Conservation (phyloP, 2,329 filamentous ascomycete species). For the Fusarium bulbicola region DNA sequence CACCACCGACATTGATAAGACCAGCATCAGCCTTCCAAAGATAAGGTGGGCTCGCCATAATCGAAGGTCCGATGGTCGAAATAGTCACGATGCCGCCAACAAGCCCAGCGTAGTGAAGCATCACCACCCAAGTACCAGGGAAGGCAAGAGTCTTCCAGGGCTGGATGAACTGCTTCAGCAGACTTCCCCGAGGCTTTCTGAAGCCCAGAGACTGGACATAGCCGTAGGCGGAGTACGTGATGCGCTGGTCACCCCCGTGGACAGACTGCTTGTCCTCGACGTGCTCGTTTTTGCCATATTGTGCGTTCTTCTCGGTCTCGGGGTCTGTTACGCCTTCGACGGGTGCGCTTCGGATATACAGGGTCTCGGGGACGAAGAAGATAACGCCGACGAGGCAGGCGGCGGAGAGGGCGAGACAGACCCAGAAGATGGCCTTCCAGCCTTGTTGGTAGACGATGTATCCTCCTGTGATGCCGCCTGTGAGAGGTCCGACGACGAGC, state of each 20-base stretch:
- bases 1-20: conserved; percentile 47
- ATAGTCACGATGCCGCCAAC: conserved; percentile 49
- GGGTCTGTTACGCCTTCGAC: background rate
- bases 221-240: background rate
- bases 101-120: conserved; percentile 50
- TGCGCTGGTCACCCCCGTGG: background rate
- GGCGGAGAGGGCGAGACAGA: conserved; percentile 42
- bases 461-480: conserved; percentile 48
- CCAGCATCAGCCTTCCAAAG: conserved; percentile 47
- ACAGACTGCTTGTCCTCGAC: conserved; percentile 1
- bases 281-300: conserved; percentile 11
- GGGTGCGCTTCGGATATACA: conserved; percentile 37
- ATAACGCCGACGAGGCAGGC: conserved; percentile 38
- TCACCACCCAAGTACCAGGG: conserved; percentile 49
- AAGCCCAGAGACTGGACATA: conserved; percentile 24
- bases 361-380: conserved; percentile 49
- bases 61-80: conserved; percentile 46
- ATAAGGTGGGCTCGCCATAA: conserved; percentile 46
- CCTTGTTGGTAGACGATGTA: conserved; percentile 48
- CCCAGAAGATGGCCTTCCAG: conserved; percentile 47
- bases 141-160: conserved; percentile 35
- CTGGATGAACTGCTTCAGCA: conserved; percentile 1
- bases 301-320: background rate
- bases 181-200: background rate
- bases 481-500: conserved; percentile 44